Evolutionary conservation across 495 filamentous ascomycete species (phyloP).

Genomic region (Tricharina praecox): DNA sequence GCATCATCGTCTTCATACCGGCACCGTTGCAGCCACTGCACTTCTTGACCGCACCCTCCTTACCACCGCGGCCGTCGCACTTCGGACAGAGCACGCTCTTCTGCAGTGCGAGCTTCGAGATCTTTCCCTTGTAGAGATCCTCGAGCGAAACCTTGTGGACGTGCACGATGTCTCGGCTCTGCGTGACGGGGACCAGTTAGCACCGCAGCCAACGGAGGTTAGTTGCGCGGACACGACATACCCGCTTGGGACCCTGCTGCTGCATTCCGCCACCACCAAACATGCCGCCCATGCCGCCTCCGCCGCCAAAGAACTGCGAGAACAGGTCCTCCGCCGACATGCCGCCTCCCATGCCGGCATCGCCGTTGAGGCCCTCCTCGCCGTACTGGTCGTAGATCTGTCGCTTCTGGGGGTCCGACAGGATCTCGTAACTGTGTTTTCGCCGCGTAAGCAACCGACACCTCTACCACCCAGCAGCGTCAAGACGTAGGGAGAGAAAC

Average conservation of each 20-base stretch:
- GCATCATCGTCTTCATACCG: constrained; percentile 99
- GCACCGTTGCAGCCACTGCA: constrained; percentile 79
- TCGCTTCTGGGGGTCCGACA: constrained; percentile 84
- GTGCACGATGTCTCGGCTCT: constrained; percentile 55
- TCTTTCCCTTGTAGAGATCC: constrained; percentile 94
- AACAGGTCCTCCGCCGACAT: constrained; percentile 97
- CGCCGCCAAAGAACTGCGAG: constrained; percentile 92
- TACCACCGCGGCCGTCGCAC: constrained; percentile 90
- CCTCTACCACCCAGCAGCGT: no score
- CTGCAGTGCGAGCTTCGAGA: constrained; percentile 91
- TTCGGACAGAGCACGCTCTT: constrained; percentile 92
- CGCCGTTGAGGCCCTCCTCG: constrained; percentile 83
- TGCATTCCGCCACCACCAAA: constrained; percentile 72
- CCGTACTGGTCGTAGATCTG: constrained; percentile 90
- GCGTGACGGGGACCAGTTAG: constrained; percentile 14
- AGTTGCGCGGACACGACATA: no score
- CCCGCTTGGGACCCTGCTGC: constrained; percentile 75
- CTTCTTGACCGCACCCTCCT: constrained; percentile 87
- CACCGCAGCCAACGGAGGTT: background rate
- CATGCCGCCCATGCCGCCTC: constrained; percentile 67
- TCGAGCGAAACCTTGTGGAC: constrained; percentile 95
- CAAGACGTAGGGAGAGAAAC: no score
- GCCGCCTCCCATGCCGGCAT: constrained; percentile 57
- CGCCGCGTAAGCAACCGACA: background rate
- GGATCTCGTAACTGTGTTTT: constrained; percentile 53